These are phyloP conservation scores for Cyanophora paradoxa DNA, from an alignment of 78 protist species.

Conservation along the genomic window DNA sequence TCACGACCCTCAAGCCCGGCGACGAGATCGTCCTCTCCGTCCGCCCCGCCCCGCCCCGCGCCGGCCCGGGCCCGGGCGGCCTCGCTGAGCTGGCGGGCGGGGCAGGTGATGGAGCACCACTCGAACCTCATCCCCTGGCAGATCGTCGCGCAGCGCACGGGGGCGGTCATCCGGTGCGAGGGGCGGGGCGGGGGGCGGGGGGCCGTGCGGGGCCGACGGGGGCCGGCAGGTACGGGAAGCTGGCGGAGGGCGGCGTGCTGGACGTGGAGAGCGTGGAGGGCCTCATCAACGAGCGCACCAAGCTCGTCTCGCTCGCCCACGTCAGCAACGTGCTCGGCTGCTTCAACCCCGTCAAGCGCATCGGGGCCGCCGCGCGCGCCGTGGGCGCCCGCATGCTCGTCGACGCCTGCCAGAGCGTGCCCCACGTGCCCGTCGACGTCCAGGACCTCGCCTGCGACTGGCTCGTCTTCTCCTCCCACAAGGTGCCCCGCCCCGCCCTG, in stretches of 20 bases:
- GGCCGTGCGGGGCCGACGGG: too few species aligned
- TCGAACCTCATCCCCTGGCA: slow-evolving; percentile 23
- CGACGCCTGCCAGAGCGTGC: slow-evolving; percentile 21
- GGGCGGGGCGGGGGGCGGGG: neutral
- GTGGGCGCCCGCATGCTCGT: slow-evolving; percentile 5
- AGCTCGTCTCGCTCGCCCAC: slow-evolving; percentile 7
- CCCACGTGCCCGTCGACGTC: slow-evolving; percentile 16
- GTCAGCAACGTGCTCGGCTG: slow-evolving; percentile 18
- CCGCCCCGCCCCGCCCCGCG: neutral
- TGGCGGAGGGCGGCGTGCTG: neutral
- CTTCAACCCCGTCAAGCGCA: slow-evolving; percentile 2
- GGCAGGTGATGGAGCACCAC: slow-evolving; percentile 23
- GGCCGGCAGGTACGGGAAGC: neutral
- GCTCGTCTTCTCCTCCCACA: slow-evolving; percentile 13
- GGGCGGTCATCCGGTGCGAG: neutral
- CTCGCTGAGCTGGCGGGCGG: too few species aligned
- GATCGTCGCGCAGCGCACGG: slow-evolving; percentile 5
- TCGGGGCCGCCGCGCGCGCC: neutral
- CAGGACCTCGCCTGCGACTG: slow-evolving; percentile 2
- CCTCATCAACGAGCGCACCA: neutral
- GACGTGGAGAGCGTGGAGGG: neutral
- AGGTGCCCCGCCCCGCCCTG: too few species aligned
- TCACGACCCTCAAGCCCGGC: slow-evolving; percentile 1
- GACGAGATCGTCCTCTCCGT: neutral
- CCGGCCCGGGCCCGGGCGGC: neutral